Percentiles rank a stretch among this genome's conserved stretches.
These are phyloP conservation scores for Dactylellina parvicollis DNA, from an alignment of 2,329 filamentous ascomycete species.

Conservation along the genomic window DNA sequence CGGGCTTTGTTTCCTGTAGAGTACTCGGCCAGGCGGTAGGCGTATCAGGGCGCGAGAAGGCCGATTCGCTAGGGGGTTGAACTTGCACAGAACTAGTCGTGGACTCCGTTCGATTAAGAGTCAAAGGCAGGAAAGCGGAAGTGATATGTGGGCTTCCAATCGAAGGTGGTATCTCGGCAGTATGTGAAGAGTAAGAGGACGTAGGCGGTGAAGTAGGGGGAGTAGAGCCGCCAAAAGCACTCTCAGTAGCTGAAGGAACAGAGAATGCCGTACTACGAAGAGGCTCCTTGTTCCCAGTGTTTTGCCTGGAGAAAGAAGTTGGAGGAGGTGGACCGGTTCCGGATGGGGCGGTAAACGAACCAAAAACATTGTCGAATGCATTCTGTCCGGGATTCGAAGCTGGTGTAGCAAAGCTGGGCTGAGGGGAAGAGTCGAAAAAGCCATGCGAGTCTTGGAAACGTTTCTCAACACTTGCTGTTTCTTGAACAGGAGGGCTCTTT, in stretches of 20 bases:
- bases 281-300: slow-evolving; percentile 64
- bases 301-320: slow-evolving; percentile 72
- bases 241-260: slow-evolving; percentile 56
- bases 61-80: slow-evolving; percentile 73
- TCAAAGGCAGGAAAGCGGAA: slow-evolving; percentile 78
- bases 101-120: slow-evolving; percentile 72
- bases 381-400: slow-evolving; percentile 66
- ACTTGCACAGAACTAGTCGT: slow-evolving; percentile 80
- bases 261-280: slow-evolving; percentile 55
- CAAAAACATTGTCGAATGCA: slow-evolving; percentile 88
- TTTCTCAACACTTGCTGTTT: slow-evolving; percentile 61
- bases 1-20: slow-evolving; percentile 55
- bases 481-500: slow-evolving; percentile 65
- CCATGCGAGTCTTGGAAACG: slow-evolving; percentile 59
- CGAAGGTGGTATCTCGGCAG: slow-evolving; percentile 69
- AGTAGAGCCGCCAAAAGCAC: slow-evolving; percentile 64
- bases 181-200: slow-evolving; percentile 67
- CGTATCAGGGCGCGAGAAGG: slow-evolving; percentile 60
- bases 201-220: slow-evolving; percentile 73
- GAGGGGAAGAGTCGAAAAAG: slow-evolving; percentile 46
- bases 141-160: slow-evolving; percentile 80
- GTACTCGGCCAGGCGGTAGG: slow-evolving; percentile 60
- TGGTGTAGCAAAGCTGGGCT: slow-evolving; percentile 54
- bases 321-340: slow-evolving; percentile 64
- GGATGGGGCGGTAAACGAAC: slow-evolving; percentile 69